These are phyloP conservation scores for Globisporangium cystogenes DNA, from an alignment of 352 stramenopile genomes.

Conservation along the genomic window DNA sequence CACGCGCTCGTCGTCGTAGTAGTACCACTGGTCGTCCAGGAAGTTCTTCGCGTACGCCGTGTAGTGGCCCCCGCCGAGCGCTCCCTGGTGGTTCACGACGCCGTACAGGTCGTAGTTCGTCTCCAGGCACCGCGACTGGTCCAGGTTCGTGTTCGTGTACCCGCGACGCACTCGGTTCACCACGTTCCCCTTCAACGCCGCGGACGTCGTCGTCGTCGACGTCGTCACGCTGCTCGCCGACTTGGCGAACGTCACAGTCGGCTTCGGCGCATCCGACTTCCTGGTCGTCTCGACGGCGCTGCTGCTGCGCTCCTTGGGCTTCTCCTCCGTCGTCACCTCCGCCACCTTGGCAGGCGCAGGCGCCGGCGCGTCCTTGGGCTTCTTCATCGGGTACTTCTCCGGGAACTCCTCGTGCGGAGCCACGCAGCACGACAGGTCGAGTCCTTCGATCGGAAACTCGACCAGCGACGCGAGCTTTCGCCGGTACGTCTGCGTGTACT, in stretches of 20 bases:
- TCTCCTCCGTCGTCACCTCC: neutral
- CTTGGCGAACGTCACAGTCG: constrained; percentile 12
- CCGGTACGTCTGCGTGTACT: constrained; percentile 93
- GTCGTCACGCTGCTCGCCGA: constrained; percentile 5
- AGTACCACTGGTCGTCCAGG: constrained; percentile 87
- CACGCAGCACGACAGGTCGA: constrained; percentile 92
- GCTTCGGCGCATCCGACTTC: constrained; percentile 7
- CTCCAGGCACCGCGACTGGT: constrained; percentile 81
- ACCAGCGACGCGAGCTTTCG: constrained; percentile 90
- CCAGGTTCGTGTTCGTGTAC: constrained; percentile 88
- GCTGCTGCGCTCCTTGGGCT: neutral
- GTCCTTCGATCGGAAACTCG: constrained; percentile 92
- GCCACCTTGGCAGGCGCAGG: neutral
- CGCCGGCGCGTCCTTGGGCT: constrained; percentile 16
- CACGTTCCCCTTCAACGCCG: constrained; percentile 16
- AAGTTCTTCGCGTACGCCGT: constrained; percentile 88
- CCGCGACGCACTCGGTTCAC: constrained; percentile 69
- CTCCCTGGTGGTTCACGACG: constrained; percentile 86
- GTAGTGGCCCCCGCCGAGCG: constrained; percentile 83
- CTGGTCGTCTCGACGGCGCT: neutral
- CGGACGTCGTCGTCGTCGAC: neutral
- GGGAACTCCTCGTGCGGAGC: constrained; percentile 76
- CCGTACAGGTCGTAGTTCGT: constrained; percentile 88
- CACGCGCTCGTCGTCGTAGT: constrained; percentile 87
- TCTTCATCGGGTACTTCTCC: constrained; percentile 76